Conservation (phyloP, 257 asterid species). For the Echium plantagineum region DNA sequence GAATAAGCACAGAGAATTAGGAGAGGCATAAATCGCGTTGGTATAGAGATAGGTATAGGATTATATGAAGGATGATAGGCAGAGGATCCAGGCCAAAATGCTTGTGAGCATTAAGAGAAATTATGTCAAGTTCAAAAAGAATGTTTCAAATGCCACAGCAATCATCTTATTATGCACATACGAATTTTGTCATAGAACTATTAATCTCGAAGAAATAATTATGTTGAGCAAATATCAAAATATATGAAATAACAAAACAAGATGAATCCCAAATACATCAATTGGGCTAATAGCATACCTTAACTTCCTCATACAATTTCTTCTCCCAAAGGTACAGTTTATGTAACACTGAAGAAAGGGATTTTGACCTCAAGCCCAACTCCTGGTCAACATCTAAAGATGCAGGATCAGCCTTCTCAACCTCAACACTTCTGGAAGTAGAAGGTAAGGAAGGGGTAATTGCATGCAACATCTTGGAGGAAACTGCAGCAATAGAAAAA, state of each 20-base stretch:
- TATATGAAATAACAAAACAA: neutral
- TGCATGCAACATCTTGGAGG: slow-evolving; percentile 70
- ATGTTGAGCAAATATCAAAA: neutral
- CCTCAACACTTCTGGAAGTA: slow-evolving; percentile 33
- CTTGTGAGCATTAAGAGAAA: too few species aligned
- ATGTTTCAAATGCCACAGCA: too few species aligned
- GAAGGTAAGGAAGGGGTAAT: slow-evolving; percentile 42
- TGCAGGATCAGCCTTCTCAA: slow-evolving; percentile 38
- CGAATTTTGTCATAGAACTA: too few species aligned
- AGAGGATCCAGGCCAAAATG: too few species aligned
- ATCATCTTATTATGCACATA: too few species aligned
- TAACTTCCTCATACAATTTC: slow-evolving; percentile 88
- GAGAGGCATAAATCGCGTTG: too few species aligned
- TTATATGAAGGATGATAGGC: too few species aligned
- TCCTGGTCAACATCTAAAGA: slow-evolving; percentile 44
- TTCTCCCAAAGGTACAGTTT: slow-evolving; percentile 95
- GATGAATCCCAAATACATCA: neutral
- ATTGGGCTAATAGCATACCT: slow-evolving; percentile 37
- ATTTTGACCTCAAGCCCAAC: slow-evolving; percentile 49
- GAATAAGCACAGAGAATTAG: too few species aligned
- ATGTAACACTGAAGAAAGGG: slow-evolving; percentile 76
- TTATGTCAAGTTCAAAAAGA: too few species aligned
- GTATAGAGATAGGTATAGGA: too few species aligned
- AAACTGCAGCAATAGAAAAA: slow-evolving; percentile 33
- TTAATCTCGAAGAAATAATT: neutral